Evolutionary conservation across 2,329 filamentous ascomycete genomes (phyloP), one percentile per base, ranked within the genome.

Genomic region (Fusarium sp.): DNA sequence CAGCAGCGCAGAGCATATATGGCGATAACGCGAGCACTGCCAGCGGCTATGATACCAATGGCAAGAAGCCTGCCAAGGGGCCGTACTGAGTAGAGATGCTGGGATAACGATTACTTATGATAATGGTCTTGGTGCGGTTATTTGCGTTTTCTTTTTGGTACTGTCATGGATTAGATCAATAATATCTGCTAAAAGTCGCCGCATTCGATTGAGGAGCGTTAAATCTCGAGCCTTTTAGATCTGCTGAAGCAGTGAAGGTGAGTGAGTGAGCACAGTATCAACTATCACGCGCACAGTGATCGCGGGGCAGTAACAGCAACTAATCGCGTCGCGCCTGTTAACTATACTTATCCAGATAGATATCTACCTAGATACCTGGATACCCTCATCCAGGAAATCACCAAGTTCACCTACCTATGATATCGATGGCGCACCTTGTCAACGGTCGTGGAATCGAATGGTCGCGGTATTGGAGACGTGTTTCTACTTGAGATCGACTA

Each of bases 21-120:
- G 67, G 67, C 2, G 72, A 74, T 38, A 54, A 53, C 14, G 62
- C 50, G 13, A 75, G 70, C 48, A 52, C 72, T 10, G 65, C 68
- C 9, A 67, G 70, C 11, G 67, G 63, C 6, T 67, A 71, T 23
- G 67, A 73, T 32, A 36, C 63, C 9, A 72, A 69, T 23, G 73
- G 73, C 6, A 77, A 78, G 66, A 73, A 72, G 58, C 57, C 73
- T 13, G 63, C 62, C 14, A 67, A 65, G 21, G 69, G 62, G 8
- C 46, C 48, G 7, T 67, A 61, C 21, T 59, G 49, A 37, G 23
- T 29, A 13, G 53, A 13, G 27, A 48, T 13, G n/a, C 27, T 2
- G 49, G n/a, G 32, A 48, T 52, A 49, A 59, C 31, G 13, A 38
- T 31, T 38, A 51, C 36, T 21, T 39, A 49, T 35, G 45, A 53